Base-by-base conservation (phyloP, 495 filamentous ascomycete genomes). In the Tuber melanosporum region DNA sequence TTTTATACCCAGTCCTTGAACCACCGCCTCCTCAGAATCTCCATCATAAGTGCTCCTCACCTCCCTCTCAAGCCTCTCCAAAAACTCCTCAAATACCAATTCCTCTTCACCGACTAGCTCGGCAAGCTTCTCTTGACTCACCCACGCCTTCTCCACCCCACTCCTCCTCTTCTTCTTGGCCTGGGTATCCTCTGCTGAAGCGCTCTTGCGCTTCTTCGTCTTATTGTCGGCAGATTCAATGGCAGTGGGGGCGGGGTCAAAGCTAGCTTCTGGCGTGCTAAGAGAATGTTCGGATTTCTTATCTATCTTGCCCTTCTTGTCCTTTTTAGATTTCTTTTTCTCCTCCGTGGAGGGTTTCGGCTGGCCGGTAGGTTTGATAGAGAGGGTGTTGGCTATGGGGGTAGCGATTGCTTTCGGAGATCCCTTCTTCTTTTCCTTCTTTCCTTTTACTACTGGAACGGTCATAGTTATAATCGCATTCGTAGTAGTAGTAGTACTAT, bases 251-350 rank as follows among this genome's bases (percentile, higher is more conserved):
- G 42, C 9, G 72, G 49, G 17, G 88, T 88, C 46, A 83, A 84
- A n/a, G 83, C 77, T 83, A 82, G 62, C 86, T 86, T 17, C 86
- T 78, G n/a, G 82, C 74, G 47, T 83, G 76, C 71, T 77, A 77
- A 73, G 81, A 83, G 72, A 79, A n/a, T 78, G 14, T 44, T 82
- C 80, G 47, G 85, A 83, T 45, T 84, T 79, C 73, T 84, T 84
- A 66, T 84, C 79, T 76, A 81, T 84, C 70, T 73, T 76, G 7
- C 52, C 45, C 5, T 69, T 20, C 45, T 72, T 71, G 75, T 70
- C 41, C 73, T 86, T 87, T 49, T 85, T 84, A 79, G 86, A 87
- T 45, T 86, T 74, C 72, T 84, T 87, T 75, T 83, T 87, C 62
- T 84, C 83, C 22, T 88, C 81, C 39, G 83, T 82, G 39, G 85